Base-by-base conservation (phyloP, 2,329 filamentous ascomycete species). In the Rhexocercosporidium sp. region DNA sequence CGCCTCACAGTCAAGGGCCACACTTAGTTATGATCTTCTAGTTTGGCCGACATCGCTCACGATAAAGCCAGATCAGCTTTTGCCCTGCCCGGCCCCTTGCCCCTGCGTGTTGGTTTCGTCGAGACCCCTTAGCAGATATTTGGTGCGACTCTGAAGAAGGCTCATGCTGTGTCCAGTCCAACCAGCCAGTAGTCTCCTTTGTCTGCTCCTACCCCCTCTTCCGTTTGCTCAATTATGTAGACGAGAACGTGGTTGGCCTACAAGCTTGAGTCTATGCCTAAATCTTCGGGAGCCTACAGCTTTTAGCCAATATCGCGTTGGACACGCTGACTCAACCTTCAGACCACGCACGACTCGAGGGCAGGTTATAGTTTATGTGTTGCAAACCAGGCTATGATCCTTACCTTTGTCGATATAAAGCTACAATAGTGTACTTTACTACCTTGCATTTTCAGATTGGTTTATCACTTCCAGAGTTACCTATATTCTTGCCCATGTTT, bases 231-330 rank as follows among this genome's bases (percentile, higher is more conserved):
- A 68, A 47, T 44, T 72, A 67, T 69, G 70, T 72, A 68, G 69
- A 62, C 70, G 73, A 75, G 66, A 76, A 74, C 71, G 71, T 76
- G 73, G 72, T 74, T 75, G 72, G 70, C 60, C 62, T 71, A 69
- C 72, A 69, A 39, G 56, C 60, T 64, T 67, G 59, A 72, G 59
- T 70, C 65, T 64, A 59, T 64, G 70, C 71, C 71, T 74, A 68
- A 66, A 46, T 62, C 47, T 61, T 49, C 73, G 75, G 75, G 47
- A 62, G 18, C 46, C 20, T 72, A 71, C 75, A 76, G 44, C 53
- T 29, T 70, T 53, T 68, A 63, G 59, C 66, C 59, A 68, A 72
- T 69, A 37, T 65, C 68, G 29, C 59, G 69, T 72, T 68, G 65
- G 59, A 71, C 66, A 49, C 64, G 68, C 62, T 68, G 68, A 66